phyloP scores from a whole-genome alignment of 345 rosid genomes.

The Linum trigynum region DNA sequence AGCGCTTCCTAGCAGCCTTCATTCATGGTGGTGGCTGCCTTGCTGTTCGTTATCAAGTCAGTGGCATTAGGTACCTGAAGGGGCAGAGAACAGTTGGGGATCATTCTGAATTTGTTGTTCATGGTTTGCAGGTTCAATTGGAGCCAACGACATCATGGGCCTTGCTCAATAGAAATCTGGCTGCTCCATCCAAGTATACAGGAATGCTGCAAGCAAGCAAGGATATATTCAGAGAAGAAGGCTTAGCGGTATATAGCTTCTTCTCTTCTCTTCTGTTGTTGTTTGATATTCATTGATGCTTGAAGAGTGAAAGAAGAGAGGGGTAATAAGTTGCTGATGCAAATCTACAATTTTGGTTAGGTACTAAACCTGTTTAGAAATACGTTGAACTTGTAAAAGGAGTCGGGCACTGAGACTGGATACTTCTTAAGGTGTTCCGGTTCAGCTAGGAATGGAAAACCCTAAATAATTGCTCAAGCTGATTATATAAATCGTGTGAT shows the following conservation, averaged over 20 bases:
- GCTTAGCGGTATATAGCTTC: conserved; percentile 49
- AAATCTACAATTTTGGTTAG: neutral
- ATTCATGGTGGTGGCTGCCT: too few species aligned
- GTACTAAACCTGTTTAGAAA: neutral
- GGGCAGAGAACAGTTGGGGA: neutral
- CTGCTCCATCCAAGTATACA: conserved; percentile 66
- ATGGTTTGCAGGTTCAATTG: conserved; percentile 64
- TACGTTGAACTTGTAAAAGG: neutral
- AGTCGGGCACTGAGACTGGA: neutral
- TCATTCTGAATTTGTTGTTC: neutral
- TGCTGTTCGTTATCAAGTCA: too few species aligned
- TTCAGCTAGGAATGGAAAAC: too few species aligned
- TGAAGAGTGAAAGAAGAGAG: neutral
- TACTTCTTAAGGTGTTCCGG: too few species aligned
- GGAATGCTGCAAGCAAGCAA: conserved; percentile 84
- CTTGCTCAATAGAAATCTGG: conserved; percentile 34
- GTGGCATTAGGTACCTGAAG: too few species aligned
- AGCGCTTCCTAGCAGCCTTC: too few species aligned
- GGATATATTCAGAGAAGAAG: conserved; percentile 91
- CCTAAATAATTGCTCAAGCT: too few species aligned
- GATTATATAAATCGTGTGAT: too few species aligned
- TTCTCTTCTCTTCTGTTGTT: neutral
- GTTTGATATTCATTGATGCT: neutral
- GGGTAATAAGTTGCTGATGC: neutral
- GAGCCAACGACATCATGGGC: conserved; percentile 89